A percentile compares a stretch with the other conserved stretches of the same genome.
Evolutionary conservation across 202 grass and related monocot species (phyloP).

Genomic region (Musa balbisiana): DNA sequence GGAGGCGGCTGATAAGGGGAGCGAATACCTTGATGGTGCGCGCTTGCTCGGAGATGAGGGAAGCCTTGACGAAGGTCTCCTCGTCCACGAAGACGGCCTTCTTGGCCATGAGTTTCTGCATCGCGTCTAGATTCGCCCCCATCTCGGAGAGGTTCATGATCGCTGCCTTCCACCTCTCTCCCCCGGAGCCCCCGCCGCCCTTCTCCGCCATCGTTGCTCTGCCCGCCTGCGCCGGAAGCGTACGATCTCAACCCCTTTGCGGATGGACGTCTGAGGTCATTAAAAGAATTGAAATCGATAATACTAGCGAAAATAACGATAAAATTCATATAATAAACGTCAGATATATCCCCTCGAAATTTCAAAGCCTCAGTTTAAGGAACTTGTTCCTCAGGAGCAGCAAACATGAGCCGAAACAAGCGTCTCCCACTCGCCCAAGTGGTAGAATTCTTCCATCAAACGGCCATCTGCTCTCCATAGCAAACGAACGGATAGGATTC

Average conservation of each 20-base stretch:
- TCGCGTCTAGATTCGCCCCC: constrained; percentile 52
- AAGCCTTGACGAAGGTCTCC: constrained; percentile 74
- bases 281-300: no score
- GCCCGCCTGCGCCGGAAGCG: background rate
- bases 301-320: no score
- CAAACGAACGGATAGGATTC: background rate
- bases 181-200: constrained; percentile 13
- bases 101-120: constrained; percentile 62
- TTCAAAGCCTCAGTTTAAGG: no score
- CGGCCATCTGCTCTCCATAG: background rate
- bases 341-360: no score
- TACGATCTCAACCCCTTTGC: no score
- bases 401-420: no score
- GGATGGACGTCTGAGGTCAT: no score
- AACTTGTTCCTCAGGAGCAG: no score
- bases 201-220: constrained; percentile 16
- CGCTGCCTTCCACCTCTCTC: constrained; percentile 66
- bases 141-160: constrained; percentile 80
- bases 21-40: constrained; percentile 66
- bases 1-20: no score
- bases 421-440: no score
- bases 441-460: background rate
- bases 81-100: constrained; percentile 83
- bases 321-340: no score
- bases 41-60: constrained; percentile 60